Evolutionary conservation across 169 alveolate genomes (phyloP).

Genomic region (Babesia ovis): DNA sequence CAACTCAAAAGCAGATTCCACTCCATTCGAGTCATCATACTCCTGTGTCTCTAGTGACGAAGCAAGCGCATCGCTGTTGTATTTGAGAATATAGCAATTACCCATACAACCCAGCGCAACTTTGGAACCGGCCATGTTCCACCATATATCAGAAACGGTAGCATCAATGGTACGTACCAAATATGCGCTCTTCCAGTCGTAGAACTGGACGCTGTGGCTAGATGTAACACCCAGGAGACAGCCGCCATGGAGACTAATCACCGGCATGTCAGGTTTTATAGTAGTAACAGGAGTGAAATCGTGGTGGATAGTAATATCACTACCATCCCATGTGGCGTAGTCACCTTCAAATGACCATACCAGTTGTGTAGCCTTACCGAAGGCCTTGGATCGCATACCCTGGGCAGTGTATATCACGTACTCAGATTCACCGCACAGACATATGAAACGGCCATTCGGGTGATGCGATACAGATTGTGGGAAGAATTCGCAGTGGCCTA

Average conservation of each 20-base stretch:
- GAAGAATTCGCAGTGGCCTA: constrained; percentile 88
- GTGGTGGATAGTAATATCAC: constrained; percentile 80
- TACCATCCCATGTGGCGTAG: constrained; percentile 92
- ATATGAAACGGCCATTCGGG: constrained; percentile 96
- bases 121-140: constrained; percentile 70
- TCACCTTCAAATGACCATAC: constrained; percentile 93
- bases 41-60: constrained; percentile 10
- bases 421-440: constrained; percentile 97
- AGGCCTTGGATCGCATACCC: constrained; percentile 89
- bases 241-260: constrained; percentile 91
- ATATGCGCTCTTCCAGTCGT: constrained; percentile 92
- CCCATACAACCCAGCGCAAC: constrained; percentile 72
- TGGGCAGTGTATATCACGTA: constrained; percentile 92
- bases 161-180: constrained; percentile 47
- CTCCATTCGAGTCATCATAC: constrained; percentile 41
- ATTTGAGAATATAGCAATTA: constrained; percentile 67
- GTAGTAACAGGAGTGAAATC: constrained; percentile 82
- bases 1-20: constrained; percentile 62
- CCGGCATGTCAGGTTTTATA: constrained; percentile 81
- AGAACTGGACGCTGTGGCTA: constrained; percentile 89
- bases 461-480: constrained; percentile 91
- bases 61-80: constrained; percentile 24
- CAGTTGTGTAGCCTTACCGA: constrained; percentile 92
- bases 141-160: constrained; percentile 69
- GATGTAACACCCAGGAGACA: constrained; percentile 85